phyloP scores from a whole-genome alignment of 345 rosid species.

The Garcia nutans region DNA sequence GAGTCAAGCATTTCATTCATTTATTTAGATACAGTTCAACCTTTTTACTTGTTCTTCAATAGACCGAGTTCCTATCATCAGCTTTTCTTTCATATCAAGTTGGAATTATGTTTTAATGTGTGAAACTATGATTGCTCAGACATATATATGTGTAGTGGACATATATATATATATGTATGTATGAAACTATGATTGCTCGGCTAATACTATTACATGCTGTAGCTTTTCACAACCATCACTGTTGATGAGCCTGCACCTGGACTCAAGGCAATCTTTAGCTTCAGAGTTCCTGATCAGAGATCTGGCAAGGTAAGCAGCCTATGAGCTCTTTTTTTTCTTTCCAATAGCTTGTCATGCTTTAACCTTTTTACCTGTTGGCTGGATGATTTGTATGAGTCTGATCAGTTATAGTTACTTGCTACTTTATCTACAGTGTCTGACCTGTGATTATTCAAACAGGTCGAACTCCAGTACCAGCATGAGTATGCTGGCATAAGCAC shows the following conservation, averaged over 20 bases:
- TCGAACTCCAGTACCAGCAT: constrained; percentile 87
- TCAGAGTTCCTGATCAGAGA: constrained; percentile 84
- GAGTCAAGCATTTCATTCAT: background rate
- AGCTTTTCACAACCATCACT: constrained; percentile 84
- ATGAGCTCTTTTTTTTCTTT: background rate
- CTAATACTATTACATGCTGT: constrained; percentile 16
- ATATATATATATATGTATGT: background rate
- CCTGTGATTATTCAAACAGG: constrained; percentile 39
- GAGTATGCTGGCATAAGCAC: constrained; percentile 89
- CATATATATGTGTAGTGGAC: background rate
- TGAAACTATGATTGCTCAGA: background rate
- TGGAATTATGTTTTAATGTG: background rate
- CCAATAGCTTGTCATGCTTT: background rate
- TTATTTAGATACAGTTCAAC: background rate
- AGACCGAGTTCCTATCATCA: background rate
- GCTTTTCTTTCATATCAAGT: background rate
- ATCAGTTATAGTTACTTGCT: background rate
- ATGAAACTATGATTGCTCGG: background rate
- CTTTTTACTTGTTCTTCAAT: background rate
- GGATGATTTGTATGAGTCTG: background rate
- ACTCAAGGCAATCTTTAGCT: constrained; percentile 77
- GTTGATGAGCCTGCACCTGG: constrained; percentile 92
- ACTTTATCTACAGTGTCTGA: constrained; percentile 6
- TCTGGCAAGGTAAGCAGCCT: constrained; percentile 70
- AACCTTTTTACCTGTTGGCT: background rate